phyloP scores from a whole-genome alignment of 2,329 filamentous ascomycete species.

The Colletotrichum tamarilloi region DNA sequence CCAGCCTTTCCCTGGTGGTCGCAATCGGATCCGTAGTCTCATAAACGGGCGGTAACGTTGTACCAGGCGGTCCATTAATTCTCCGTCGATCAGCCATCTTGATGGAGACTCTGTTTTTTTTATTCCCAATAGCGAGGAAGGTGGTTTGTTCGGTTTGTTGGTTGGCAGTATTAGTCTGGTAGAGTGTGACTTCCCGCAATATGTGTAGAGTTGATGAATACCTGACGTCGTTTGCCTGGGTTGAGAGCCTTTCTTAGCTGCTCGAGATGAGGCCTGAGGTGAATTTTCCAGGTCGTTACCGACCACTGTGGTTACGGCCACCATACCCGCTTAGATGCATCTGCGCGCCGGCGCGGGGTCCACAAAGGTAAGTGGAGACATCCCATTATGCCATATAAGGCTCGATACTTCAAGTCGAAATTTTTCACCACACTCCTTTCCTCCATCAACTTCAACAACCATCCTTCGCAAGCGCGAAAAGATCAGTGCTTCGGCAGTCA shows the following conservation, averaged over 20 bases:
- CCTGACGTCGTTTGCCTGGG: neutral
- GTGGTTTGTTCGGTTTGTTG: neutral
- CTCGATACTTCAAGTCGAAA: slow-evolving; percentile 36
- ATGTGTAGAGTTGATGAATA: neutral
- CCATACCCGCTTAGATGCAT: neutral
- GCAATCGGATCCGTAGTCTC: slow-evolving; percentile 54
- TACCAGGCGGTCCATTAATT: slow-evolving; percentile 86
- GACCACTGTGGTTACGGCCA: neutral
- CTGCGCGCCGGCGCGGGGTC: neutral
- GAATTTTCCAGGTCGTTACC: slow-evolving; percentile 11
- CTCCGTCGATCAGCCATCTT: slow-evolving; percentile 86
- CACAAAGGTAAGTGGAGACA: slow-evolving; percentile 2
- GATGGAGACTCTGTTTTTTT: neutral
- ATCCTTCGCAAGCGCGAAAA: neutral
- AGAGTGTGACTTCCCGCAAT: neutral
- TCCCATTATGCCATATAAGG: slow-evolving; percentile 16
- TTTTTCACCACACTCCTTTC: slow-evolving; percentile 17
- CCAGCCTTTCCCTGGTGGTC: slow-evolving; percentile 65
- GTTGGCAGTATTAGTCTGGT: neutral
- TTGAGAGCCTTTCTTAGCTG: neutral
- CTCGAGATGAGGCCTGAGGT: neutral
- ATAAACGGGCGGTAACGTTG: slow-evolving; percentile 81
- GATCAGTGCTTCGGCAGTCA: neutral
- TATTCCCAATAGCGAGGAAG: no score
- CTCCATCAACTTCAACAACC: neutral